A percentile compares a stretch with the other conserved stretches of the same genome.
phyloP scores from a whole-genome alignment of 345 rosid species.

The Populus deltoides region DNA sequence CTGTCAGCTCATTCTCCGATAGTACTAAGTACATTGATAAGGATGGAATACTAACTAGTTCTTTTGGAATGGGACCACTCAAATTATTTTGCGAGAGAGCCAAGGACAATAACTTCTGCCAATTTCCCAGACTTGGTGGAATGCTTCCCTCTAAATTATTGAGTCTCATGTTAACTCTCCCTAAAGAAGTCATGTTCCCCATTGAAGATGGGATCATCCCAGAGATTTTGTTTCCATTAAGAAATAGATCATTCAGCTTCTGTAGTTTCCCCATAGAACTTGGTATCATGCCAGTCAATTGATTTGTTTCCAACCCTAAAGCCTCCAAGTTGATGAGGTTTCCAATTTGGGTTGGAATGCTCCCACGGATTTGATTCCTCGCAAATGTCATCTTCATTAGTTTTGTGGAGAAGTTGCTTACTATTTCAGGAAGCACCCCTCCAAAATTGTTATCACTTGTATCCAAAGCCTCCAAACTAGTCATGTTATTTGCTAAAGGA shows the following conservation, averaged over 20 bases:
- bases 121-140: neutral
- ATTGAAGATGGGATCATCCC: neutral
- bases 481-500: neutral
- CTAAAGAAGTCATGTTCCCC: neutral
- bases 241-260: neutral
- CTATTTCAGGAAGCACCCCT: neutral
- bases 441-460: neutral
- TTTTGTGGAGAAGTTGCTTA: slow-evolving; percentile 12
- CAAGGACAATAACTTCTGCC: neutral
- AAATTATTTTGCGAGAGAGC: neutral
- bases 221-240: neutral
- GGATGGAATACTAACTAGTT: neutral
- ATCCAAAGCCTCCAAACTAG: neutral
- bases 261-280: neutral
- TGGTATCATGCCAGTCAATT: slow-evolving; percentile 10
- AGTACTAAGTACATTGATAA: neutral
- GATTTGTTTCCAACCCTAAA: neutral
- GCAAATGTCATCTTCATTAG: neutral
- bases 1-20: no score
- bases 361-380: slow-evolving; percentile 8
- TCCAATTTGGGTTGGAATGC: slow-evolving; percentile 4
- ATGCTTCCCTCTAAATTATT: neutral
- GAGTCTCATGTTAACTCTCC: neutral
- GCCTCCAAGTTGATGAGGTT: neutral
- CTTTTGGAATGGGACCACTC: no score